Percentiles rank a stretch among this genome's conserved stretches.
Conservation (phyloP, 2,329 filamentous ascomycete genomes). For the Aspergillus intermedius region DNA sequence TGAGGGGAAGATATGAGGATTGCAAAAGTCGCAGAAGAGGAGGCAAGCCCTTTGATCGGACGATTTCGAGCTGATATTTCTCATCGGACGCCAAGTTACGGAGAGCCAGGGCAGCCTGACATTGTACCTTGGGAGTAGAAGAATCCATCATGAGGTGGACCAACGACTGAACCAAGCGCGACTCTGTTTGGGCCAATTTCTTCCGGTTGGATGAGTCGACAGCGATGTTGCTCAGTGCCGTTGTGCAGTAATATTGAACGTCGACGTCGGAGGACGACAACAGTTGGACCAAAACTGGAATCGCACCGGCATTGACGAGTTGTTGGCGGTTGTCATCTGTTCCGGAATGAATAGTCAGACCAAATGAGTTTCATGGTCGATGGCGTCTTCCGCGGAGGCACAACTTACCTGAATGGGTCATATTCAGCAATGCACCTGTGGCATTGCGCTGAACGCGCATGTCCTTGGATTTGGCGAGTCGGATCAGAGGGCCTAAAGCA, state of each 20-base stretch:
- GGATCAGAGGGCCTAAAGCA: slow-evolving; percentile 81
- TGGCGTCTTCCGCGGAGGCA: neutral
- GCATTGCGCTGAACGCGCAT: slow-evolving; percentile 98
- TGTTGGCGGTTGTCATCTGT: slow-evolving; percentile 95
- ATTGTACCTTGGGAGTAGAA: slow-evolving; percentile 94
- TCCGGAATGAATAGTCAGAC: slow-evolving; percentile 13
- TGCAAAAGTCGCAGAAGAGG: slow-evolving; percentile 85
- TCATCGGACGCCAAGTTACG: slow-evolving; percentile 96
- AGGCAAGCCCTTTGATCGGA: slow-evolving; percentile 75
- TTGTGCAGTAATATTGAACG: slow-evolving; percentile 99
- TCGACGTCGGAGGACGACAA: slow-evolving; percentile 90
- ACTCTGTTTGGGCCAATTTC: slow-evolving; percentile 83
- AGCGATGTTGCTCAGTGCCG: slow-evolving; percentile 95
- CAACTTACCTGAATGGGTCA: slow-evolving; percentile 89
- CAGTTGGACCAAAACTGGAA: slow-evolving; percentile 91
- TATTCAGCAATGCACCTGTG: slow-evolving; percentile 91
- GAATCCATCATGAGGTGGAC: slow-evolving; percentile 99
- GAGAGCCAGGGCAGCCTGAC: slow-evolving; percentile 88
- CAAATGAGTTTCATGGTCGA: neutral
- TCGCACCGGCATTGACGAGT: slow-evolving; percentile 94
- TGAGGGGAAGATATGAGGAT: slow-evolving; percentile 90
- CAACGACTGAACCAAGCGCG: slow-evolving; percentile 83
- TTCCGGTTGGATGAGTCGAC: slow-evolving; percentile 88
- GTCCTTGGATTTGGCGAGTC: slow-evolving; percentile 91
- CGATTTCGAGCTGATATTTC: slow-evolving; percentile 97